Conservation (phyloP, 495 filamentous ascomycete species). For the Pyronema domesticum region DNA sequence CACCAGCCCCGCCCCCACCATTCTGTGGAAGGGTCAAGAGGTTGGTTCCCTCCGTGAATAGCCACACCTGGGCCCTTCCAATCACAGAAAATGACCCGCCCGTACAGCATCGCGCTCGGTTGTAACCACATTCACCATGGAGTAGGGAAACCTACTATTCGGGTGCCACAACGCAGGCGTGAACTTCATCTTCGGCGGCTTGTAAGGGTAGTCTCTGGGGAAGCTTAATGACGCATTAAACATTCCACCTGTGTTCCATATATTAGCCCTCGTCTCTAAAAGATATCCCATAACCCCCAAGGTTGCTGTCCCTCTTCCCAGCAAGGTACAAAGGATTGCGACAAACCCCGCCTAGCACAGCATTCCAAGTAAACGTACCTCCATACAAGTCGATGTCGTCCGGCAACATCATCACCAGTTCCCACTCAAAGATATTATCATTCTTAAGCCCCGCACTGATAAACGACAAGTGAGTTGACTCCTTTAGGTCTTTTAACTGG, state of each 20-base stretch:
- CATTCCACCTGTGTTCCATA: conserved; percentile 42
- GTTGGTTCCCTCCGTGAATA: too few relatives aligned
- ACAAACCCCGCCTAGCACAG: background rate
- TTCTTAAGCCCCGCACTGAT: conserved; percentile 81
- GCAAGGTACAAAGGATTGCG: background rate
- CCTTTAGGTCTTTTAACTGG: conserved; percentile 88
- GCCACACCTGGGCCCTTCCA: too few relatives aligned
- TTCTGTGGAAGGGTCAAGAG: background rate
- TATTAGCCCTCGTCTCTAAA: background rate
- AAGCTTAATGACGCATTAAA: conserved; percentile 91
- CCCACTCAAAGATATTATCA: conserved; percentile 95
- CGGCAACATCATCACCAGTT: conserved; percentile 96
- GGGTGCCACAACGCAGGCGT: conserved; percentile 86
- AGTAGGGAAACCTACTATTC: conserved; percentile 46
- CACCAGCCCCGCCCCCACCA: too few relatives aligned
- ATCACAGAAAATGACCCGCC: too few relatives aligned
- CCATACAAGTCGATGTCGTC: conserved; percentile 95
- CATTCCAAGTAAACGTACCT: conserved; percentile 35
- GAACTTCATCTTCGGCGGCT: conserved; percentile 89
- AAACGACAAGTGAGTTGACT: conserved; percentile 73
- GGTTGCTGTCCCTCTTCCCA: background rate
- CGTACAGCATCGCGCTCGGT: background rate
- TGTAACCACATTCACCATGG: background rate
- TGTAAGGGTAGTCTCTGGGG: conserved; percentile 86
- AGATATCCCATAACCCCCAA: background rate